Evolutionary conservation across 495 filamentous ascomycete species (phyloP).

Genomic region (Saxophila tyrrhenica): DNA sequence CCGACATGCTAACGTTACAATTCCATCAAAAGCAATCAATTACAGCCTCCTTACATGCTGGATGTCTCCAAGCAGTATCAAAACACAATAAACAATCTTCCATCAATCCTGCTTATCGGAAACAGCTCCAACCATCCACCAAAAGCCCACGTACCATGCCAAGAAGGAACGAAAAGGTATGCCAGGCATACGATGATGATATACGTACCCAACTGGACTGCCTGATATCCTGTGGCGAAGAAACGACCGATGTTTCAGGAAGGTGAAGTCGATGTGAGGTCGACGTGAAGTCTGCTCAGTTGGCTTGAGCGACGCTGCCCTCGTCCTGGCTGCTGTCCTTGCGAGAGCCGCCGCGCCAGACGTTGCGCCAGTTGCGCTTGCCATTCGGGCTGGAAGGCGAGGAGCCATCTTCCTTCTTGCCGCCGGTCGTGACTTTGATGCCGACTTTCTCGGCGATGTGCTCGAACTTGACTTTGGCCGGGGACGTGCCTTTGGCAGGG

Average conservation of each 20-base stretch:
- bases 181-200: not conserved
- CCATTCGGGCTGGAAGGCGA: conserved; percentile 1
- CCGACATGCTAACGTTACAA: not conserved
- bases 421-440: conserved; percentile 2
- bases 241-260: not conserved
- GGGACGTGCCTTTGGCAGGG: conserved; percentile 15
- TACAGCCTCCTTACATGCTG: not conserved
- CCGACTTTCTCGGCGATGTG: conserved; percentile 25
- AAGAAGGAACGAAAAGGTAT: not conserved
- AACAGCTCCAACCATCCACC: not conserved
- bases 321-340: conserved; percentile 7
- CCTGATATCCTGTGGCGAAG: not conserved
- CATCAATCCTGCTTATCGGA: not conserved
- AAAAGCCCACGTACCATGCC: not conserved
- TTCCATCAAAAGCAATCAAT: not conserved
- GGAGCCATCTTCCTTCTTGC: not conserved
- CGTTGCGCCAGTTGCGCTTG: conserved; percentile 7
- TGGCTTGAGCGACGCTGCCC: not conserved
- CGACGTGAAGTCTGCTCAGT: not conserved
- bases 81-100: not conserved
- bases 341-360: conserved; percentile 4
- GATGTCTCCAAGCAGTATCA: not conserved
- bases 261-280: not conserved
- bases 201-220: not conserved
- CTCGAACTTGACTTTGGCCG: conserved; percentile 27